Conservation (phyloP, 768 basidiomycete genomes). For the Gymnopilus dilepis region DNA sequence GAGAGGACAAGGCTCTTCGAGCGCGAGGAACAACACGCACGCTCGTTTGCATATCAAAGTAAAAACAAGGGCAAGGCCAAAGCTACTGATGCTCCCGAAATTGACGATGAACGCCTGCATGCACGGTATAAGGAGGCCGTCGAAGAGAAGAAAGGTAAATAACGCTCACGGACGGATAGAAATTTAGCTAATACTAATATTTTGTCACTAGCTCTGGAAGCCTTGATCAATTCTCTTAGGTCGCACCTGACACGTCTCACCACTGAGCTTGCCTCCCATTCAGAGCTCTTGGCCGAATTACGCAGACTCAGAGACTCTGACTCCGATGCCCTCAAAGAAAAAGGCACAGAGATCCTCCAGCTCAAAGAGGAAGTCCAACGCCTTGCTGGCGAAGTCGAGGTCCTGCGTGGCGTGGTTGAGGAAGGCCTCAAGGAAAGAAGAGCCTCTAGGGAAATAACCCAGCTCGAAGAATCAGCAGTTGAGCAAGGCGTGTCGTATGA, state of each 20-base stretch:
- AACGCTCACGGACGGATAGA: slow-evolving; percentile 24
- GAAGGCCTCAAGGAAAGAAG: slow-evolving; percentile 81
- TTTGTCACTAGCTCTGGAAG: slow-evolving; percentile 71
- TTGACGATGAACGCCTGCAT: slow-evolving; percentile 44
- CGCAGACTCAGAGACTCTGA: slow-evolving; percentile 69
- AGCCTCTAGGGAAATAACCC: slow-evolving; percentile 49
- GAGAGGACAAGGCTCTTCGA: slow-evolving; percentile 72
- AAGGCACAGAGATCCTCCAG: slow-evolving; percentile 67
- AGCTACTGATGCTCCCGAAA: slow-evolving; percentile 33
- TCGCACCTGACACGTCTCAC: slow-evolving; percentile 80
- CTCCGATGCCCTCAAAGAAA: slow-evolving; percentile 57
- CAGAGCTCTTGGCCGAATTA: slow-evolving; percentile 69
- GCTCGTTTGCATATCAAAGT: slow-evolving; percentile 34
- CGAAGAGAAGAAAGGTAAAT: slow-evolving; percentile 86
- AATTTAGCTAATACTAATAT: slow-evolving; percentile 26
- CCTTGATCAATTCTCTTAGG: slow-evolving; percentile 74
- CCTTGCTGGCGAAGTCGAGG: slow-evolving; percentile 84
- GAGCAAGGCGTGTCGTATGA: slow-evolving; percentile 42
- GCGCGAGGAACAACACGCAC: slow-evolving; percentile 51
- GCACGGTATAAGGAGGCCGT: slow-evolving; percentile 77
- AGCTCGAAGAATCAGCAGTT: slow-evolving; percentile 32
- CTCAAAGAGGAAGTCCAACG: slow-evolving; percentile 80
- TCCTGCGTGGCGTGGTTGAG: slow-evolving; percentile 86
- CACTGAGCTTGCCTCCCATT: slow-evolving; percentile 78
- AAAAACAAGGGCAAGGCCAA: slow-evolving; percentile 44